These are phyloP conservation scores for Bretschneidera sinensis DNA, from an alignment of 345 rosid genomes.

Conservation along the genomic window DNA sequence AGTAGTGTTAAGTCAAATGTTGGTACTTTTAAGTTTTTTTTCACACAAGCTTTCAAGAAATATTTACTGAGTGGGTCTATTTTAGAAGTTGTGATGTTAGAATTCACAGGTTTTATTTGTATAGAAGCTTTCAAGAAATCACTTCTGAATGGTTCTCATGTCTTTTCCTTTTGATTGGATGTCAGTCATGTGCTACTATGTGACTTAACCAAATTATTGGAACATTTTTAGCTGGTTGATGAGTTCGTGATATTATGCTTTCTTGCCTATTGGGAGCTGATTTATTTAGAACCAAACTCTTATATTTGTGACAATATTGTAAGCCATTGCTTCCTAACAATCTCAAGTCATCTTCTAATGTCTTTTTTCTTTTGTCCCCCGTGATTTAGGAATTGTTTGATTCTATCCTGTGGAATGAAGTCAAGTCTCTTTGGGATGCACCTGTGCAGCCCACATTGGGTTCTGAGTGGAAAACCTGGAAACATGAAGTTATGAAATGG, in stretches of 20 bases:
- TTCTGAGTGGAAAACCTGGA: slow-evolving; percentile 98
- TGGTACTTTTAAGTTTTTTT: too few relatives aligned
- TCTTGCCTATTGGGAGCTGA: neutral
- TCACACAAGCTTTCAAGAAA: neutral
- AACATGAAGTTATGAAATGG: slow-evolving; percentile 83
- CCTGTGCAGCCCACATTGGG: slow-evolving; percentile 59
- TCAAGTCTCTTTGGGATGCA: slow-evolving; percentile 62
- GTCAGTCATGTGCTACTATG: neutral
- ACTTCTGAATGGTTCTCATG: neutral
- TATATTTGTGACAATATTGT: neutral
- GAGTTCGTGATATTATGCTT: slow-evolving; percentile 1
- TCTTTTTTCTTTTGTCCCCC: neutral
- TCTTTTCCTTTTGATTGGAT: neutral
- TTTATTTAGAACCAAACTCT: neutral
- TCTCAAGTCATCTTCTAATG: neutral
- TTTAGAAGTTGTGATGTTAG: too few relatives aligned
- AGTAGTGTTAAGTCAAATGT: too few relatives aligned
- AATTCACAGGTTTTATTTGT: neutral
- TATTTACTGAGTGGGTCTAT: neutral
- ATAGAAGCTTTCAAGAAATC: neutral
- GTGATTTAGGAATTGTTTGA: slow-evolving; percentile 68
- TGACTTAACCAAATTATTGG: neutral
- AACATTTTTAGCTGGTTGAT: neutral
- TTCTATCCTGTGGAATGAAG: slow-evolving; percentile 76
- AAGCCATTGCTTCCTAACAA: neutral